Evolutionary conservation across 495 filamentous ascomycete species (phyloP).

Genomic region (Tuber brumale): DNA sequence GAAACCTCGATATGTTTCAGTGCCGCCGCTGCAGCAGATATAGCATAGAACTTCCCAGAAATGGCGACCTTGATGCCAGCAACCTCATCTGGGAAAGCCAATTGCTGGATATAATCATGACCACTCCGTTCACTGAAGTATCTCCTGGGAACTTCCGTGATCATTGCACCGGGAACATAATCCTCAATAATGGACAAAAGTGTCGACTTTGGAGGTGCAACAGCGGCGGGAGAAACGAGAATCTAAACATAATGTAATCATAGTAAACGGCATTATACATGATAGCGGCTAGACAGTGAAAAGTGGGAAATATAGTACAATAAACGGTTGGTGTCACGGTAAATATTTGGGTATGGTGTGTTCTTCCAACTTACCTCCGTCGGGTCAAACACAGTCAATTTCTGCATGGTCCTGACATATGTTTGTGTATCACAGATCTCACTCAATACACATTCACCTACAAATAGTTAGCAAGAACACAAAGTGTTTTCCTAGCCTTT

Average conservation of each 20-base stretch:
- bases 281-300: neutral
- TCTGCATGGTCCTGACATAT: constrained; percentile 75
- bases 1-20: constrained; percentile 73
- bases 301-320: neutral
- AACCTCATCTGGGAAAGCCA: constrained; percentile 70
- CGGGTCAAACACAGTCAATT: constrained; percentile 71
- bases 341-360: neutral
- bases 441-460: constrained; percentile 67
- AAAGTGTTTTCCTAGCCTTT: neutral
- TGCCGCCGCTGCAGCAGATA: constrained; percentile 78
- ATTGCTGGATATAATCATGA: constrained; percentile 67
- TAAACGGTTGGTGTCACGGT: neutral
- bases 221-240: constrained; percentile 63
- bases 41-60: constrained; percentile 79
- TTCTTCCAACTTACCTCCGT: constrained; percentile 46
- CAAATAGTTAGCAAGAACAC: constrained; percentile 10
- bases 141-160: constrained; percentile 67
- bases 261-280: neutral
- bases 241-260: constrained; percentile 44
- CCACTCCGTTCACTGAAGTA: constrained; percentile 83
- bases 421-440: constrained; percentile 88
- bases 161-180: constrained; percentile 53
- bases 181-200: constrained; percentile 68
- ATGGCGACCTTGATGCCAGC: constrained; percentile 72
- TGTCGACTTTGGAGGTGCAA: constrained; percentile 60